Evolutionary conservation across 2,329 filamentous ascomycete genomes (phyloP).

Genomic region (Trichophyton equinum): DNA sequence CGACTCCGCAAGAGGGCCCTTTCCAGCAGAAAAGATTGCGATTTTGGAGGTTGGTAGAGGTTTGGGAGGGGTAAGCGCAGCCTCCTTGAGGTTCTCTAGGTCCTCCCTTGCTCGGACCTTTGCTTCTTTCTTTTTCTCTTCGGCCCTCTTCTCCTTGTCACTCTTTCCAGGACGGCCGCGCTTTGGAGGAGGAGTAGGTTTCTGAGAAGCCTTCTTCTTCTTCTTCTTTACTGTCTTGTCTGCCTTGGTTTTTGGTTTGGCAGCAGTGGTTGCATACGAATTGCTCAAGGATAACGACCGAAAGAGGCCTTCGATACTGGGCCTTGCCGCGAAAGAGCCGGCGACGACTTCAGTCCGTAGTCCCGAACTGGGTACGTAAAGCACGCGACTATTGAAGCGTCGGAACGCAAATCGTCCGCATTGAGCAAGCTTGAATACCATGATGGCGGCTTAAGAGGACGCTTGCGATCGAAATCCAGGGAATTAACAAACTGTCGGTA

Average conservation of each 20-base stretch:
- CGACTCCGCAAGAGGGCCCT: constrained; percentile 11
- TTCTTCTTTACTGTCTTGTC: constrained; percentile 7
- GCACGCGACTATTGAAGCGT: constrained; percentile 6
- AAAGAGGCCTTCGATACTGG: not conserved
- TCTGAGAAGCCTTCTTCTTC: constrained; percentile 8
- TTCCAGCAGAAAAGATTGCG: constrained; percentile 16
- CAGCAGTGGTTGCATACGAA: constrained; percentile 24
- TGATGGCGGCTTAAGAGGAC: constrained; percentile 9
- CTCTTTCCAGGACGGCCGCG: constrained; percentile 7
- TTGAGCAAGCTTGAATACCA: constrained; percentile 24
- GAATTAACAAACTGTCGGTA: not conserved
- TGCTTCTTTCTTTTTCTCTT: constrained; percentile 20
- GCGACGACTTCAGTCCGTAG: not conserved
- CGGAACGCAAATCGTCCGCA: constrained; percentile 21
- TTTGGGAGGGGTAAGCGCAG: constrained; percentile 27
- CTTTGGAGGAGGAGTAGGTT: not conserved
- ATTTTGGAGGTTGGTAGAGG: constrained; percentile 18
- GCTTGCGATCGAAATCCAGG: not conserved
- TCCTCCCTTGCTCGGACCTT: constrained; percentile 16
- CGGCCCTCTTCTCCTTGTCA: constrained; percentile 10
- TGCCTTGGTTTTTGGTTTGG: constrained; percentile 17
- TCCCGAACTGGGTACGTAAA: not conserved
- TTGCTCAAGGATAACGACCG: constrained; percentile 15
- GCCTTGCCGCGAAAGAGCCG: not conserved
- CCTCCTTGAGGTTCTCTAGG: constrained; percentile 21